Evolutionary conservation across 306 rosid species (phyloP), one percentile per base, ranked within the genome.

Genomic region (Abrus pulchellus): DNA sequence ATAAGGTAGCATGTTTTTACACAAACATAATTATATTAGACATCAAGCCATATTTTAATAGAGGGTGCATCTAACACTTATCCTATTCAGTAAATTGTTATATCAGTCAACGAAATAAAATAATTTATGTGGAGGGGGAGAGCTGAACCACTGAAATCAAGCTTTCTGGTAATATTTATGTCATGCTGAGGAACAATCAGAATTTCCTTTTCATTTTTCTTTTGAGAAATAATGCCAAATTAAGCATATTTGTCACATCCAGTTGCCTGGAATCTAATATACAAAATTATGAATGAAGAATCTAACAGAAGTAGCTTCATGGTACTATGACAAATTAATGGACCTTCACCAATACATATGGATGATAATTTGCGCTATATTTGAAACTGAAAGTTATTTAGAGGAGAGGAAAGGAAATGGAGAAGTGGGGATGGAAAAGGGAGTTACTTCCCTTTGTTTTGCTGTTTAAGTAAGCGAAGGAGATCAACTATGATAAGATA

Each of bases 241-340:
- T 48, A 36, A 47, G 40, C 68, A 9, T 48, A 44, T 40, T 72
- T 78, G 34, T 55, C 28, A 53, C 33, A 10, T 38, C 14, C 44
- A 32, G 12, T 32, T 55, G 9, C 59, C 60, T 78, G 43, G 28
- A 59, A n/a, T 67, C 68, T 67, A 67, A 68, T 43, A 14, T 34
- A 29, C 7, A 57, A 60, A 20, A 20, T 20, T 20, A 20, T 20
- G 20, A 20, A 20, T 20, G 20, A 20, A 20, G 20, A 20, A 20
- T 20, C 20, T 20, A 20, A 20, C 20, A 20, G 20, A 20, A 20
- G 20, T 62, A 40, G 61, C 71, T 45, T 47, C 68, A 55, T 3
- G 36, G 13, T 73, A 13, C 14, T 7, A 68, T 3, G 4, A 34
- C 14, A 66, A 54, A 54, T 54, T 41, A 53, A 38, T 77, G 74